These are phyloP conservation scores for Fagus crenata DNA, from an alignment of 306 rosid species.

Conservation along the genomic window DNA sequence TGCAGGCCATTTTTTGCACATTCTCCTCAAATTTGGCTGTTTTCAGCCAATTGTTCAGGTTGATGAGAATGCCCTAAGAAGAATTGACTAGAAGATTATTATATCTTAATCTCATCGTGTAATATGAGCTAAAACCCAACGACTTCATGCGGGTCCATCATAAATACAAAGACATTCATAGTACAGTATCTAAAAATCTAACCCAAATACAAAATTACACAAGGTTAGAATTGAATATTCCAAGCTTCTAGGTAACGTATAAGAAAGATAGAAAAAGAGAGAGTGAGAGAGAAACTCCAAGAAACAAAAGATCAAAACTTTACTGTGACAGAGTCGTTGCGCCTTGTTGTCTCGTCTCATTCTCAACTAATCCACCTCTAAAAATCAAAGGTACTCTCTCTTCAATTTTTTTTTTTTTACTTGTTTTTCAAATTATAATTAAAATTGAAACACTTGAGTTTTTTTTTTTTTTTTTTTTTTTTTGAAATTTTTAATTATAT, in stretches of 20 bases:
- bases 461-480: not conserved
- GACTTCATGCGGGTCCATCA: no score
- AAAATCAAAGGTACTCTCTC: conserved; percentile 1
- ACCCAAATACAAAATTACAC: not conserved
- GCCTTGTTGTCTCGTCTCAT: not conserved
- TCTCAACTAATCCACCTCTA: not conserved
- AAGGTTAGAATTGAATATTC: no score
- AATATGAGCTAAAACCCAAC: no score
- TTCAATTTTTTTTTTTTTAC: not conserved
- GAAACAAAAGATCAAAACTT: not conserved
- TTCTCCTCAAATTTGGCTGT: no score
- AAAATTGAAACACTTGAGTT: not conserved
- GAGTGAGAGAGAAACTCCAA: conserved; percentile 12
- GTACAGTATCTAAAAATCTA: not conserved
- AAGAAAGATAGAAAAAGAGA: not conserved
- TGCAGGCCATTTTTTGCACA: no score
- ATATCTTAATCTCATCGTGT: no score
- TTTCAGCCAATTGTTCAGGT: no score
- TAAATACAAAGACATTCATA: no score
- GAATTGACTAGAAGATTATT: no score
- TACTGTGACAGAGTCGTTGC: conserved; percentile 20
- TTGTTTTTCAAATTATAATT: not conserved
- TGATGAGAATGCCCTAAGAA: no score
- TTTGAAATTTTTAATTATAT: not conserved
- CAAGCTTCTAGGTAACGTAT: conserved; percentile 6